Base-by-base conservation (phyloP, 176 grass and related monocot species). In the Saccharum spontaneum region DNA sequence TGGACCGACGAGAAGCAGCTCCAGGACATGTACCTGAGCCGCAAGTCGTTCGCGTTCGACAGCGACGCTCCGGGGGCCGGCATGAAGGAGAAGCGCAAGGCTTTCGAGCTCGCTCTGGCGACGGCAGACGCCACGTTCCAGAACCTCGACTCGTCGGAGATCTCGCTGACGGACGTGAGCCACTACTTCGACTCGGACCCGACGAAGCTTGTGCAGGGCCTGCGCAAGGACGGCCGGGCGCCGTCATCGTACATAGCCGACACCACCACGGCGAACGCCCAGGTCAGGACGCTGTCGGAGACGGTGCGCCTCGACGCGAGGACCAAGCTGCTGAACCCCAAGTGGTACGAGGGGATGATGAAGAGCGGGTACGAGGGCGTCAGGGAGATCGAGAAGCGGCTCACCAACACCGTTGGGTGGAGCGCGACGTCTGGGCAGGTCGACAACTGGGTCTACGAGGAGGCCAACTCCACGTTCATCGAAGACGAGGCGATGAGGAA, bases 311-410 rank as follows among this genome's bases (percentile, higher is more conserved):
- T 99, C 37, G 97, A 99, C 66, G 93, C 97, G 16, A 77, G 97
- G 78, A 99, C 97, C 13, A 99, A 99, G 82, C 91, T 99, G 9
- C 90, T 99, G 11, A 99, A 99, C 93, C 97, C 97, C 33, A 99
- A 92, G 79, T 99, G 97, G 97, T 99, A 96, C 20, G 97, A 99
- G 88, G 97, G 97, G 46, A 99, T 99, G 97, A 94, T 99, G 97
- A 83, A 69, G 38, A 96, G 91, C n/a, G 97, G 97, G 2, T 99
- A 99, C 14, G 97, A 99, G 61, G 97, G 97, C 15, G 97, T 94
- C 3, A 54, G 97, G 3, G 97, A 99, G 84, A 99, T 99, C 38
- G 97, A 99, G 91, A 99, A 99, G 81, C 83, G 97, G 59, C 88
- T 99, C 66, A 99, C 97, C 1, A 99, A 99, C 68, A 99, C 97